phyloP scores from a whole-genome alignment of 176 grass and related monocot species.

The Melocanna baccifera region DNA sequence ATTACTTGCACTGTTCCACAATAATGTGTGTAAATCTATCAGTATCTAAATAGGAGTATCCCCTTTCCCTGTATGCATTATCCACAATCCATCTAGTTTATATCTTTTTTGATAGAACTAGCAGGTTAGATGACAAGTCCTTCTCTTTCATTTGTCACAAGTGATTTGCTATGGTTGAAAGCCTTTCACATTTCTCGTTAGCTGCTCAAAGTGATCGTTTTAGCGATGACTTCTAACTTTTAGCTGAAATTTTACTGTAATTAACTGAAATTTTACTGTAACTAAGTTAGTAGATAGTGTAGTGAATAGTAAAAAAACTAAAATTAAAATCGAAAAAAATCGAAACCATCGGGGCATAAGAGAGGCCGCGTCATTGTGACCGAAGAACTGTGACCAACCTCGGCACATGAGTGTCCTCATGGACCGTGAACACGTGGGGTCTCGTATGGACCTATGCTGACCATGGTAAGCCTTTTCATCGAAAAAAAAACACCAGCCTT shows the following conservation, averaged over 20 bases:
- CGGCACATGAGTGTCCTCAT: constrained; percentile 4
- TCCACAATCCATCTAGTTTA: background rate
- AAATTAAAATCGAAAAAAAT: no score
- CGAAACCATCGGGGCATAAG: no score
- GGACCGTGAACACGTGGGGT: background rate
- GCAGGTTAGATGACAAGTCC: background rate
- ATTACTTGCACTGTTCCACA: background rate
- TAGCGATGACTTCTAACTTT: no score
- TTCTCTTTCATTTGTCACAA: background rate
- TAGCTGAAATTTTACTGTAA: no score
- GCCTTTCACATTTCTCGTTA: constrained; percentile 3
- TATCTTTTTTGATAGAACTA: background rate
- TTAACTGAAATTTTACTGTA: no score
- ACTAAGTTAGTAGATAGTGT: no score
- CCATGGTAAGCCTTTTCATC: background rate
- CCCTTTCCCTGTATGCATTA: background rate
- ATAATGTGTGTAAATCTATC: background rate
- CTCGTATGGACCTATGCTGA: background rate
- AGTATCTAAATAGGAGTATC: background rate
- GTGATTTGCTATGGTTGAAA: background rate
- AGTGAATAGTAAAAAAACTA: no score
- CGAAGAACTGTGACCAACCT: constrained; percentile 8
- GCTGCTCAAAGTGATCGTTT: no score
- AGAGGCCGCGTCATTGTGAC: background rate
- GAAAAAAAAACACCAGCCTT: background rate